Conservation (phyloP, 805 yeast species). For the Jamesozyma rosinii region DNA sequence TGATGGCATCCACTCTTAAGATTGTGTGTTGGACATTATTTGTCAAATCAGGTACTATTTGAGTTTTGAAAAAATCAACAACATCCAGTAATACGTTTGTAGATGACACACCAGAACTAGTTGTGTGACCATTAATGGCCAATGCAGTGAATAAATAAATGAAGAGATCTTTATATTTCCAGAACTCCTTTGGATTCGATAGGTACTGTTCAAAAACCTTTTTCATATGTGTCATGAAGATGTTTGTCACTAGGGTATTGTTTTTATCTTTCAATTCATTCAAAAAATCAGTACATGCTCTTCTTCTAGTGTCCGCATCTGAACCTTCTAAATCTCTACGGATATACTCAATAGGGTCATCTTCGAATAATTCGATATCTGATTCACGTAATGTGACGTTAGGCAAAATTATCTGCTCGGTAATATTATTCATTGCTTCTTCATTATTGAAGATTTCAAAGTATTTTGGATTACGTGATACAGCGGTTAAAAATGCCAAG, state of each 20-base stretch:
- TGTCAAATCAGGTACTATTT: conserved; percentile 78
- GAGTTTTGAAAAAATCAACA: conserved; percentile 69
- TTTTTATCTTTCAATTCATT: conserved; percentile 75
- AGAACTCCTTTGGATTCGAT: conserved; percentile 39
- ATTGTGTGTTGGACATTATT: conserved; percentile 53
- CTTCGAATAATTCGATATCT: conserved; percentile 91
- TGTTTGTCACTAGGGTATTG: conserved; percentile 62
- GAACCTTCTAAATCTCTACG: conserved; percentile 93
- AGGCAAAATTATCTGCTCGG: conserved; percentile 79
- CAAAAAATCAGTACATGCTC: conserved; percentile 86
- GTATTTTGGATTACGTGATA: conserved; percentile 61
- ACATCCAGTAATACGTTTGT: conserved; percentile 81
- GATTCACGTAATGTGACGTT: conserved; percentile 76
- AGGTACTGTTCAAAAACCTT: conserved; percentile 49
- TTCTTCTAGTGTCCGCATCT: conserved; percentile 84
- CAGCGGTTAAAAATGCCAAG: conserved; percentile 71
- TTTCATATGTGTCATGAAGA: conserved; percentile 64
- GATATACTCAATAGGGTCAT: conserved; percentile 89
- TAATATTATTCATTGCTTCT: conserved; percentile 59
- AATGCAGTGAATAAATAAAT: conserved; percentile 77
- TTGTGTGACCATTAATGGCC: conserved; percentile 85
- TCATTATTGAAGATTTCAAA: conserved; percentile 55
- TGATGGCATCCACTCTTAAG: conserved; percentile 83
- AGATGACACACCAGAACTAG: conserved; percentile 77
- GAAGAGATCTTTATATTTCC: conserved; percentile 85